phyloP scores from a whole-genome alignment of 257 asterid species.

The Solanum raphanifolium region DNA sequence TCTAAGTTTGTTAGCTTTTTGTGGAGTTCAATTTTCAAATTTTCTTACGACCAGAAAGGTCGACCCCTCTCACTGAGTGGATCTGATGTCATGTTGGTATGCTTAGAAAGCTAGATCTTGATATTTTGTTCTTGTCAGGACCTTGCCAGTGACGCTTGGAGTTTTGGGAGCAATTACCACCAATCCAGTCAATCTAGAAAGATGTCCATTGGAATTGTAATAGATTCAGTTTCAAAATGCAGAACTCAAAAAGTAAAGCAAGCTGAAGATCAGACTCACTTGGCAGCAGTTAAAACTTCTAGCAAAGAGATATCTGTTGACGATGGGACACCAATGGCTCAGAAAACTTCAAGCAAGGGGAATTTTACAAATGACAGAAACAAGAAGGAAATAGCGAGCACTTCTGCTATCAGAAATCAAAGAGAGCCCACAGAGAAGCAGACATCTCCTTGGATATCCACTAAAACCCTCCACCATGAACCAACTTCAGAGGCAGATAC shows the following conservation, averaged over 20 bases:
- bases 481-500: slow-evolving; percentile 28
- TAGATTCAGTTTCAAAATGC: slow-evolving; percentile 35
- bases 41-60: background rate
- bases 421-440: slow-evolving; percentile 22
- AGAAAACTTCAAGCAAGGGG: slow-evolving; percentile 19
- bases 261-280: slow-evolving; percentile 11
- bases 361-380: slow-evolving; percentile 16
- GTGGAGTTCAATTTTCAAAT: background rate
- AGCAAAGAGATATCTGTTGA: slow-evolving; percentile 20
- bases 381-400: slow-evolving; percentile 9
- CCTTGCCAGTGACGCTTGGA: slow-evolving; percentile 24
- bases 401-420: slow-evolving; percentile 26
- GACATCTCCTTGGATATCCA: slow-evolving; percentile 54
- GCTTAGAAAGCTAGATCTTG: background rate
- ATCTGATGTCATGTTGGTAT: background rate
- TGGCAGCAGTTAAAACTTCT: slow-evolving; percentile 21
- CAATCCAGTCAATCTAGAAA: slow-evolving; percentile 62
- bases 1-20: background rate
- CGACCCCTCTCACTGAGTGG: background rate
- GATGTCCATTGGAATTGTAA: slow-evolving; percentile 69
- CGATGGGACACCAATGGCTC: background rate
- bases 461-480: slow-evolving; percentile 34
- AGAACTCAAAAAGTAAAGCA: slow-evolving; percentile 21
- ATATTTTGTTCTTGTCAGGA: slow-evolving; percentile 32
- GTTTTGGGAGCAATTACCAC: slow-evolving; percentile 43